Evolutionary conservation across 192 early-diverging fungal species (phyloP).

Genomic region (Gamsiella multidivaricata): DNA sequence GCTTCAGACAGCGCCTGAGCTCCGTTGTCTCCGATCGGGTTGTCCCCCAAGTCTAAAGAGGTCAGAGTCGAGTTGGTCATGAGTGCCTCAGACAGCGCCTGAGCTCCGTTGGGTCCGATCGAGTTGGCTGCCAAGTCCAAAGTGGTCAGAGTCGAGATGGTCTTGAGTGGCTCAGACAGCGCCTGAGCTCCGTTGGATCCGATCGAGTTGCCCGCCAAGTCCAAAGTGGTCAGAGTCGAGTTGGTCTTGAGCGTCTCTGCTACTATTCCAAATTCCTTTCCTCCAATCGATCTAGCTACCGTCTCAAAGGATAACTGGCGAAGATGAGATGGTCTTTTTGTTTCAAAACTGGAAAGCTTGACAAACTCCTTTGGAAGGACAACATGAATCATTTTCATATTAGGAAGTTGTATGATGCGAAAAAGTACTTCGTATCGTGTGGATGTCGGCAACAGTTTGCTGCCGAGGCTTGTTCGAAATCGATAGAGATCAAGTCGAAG

Average conservation of each 20-base stretch:
- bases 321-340: not conserved
- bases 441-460: slow-evolving; percentile 3
- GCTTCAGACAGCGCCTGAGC: no score
- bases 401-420: not conserved
- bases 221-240: not conserved
- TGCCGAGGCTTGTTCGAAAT: slow-evolving; percentile 8
- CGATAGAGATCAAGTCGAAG: not conserved
- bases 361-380: no score
- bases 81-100: no score
- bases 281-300: not conserved
- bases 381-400: no score
- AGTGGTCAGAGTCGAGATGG: no score
- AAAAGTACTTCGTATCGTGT: not conserved
- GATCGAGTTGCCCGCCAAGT: no score
- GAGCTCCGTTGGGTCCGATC: no score
- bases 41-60: not conserved
- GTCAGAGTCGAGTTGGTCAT: not conserved
- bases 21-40: no score
- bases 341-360: no score
- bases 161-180: no score
- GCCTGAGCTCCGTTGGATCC: no score
- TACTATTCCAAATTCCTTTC: not conserved
- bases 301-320: not conserved
- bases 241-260: slow-evolving; percentile 1
- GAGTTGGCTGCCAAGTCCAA: no score